Base-by-base conservation (phyloP, 768 basidiomycete species). In the Panus rudis region DNA sequence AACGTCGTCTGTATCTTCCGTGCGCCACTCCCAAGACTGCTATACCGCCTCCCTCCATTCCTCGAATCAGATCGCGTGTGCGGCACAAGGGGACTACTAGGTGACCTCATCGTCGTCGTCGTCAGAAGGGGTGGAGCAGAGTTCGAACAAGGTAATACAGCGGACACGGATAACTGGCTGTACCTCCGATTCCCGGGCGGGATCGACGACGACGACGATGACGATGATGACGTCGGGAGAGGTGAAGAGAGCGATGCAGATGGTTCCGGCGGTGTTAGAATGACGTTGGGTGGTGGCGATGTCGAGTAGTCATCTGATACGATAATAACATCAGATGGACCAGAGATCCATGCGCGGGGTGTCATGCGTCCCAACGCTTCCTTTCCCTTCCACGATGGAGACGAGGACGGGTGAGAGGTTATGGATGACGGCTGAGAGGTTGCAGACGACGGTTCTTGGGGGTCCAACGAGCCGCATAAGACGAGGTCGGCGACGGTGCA, bases 401-500 rank as follows among this genome's bases (percentile, higher is more conserved):
- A 22, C 10, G 16, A 33, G 28, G 32, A 35, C 16, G 11, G 32
- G 3, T 25, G 32, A 25, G 44, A 16, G 10, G 32, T 43, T n/a
- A 24, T 45, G 24, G 31, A 24, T n/a, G n/a, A n/a, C n/a, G n/a
- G n/a, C n/a, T n/a, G n/a, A n/a, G n/a, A n/a, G 21, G 20, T 5
- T 8, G 32, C n/a, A 10, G 25, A 19, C 16, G 40, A 5, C 10
- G 39, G 45, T 7, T 47, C 46, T 1, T 54, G 52, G 8, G 48
- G 48, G 41, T 69, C 66, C n/a, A 69, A 60, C 5, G 51, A 53
- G 8, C 64, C 65, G 34, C 57, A 57, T 3, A 69, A 52, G 2
- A 68, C 45, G 32, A 60, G 42, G 40, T 68, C 67, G 3, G 60
- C 56, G 20, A 68, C 50, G 3, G 60, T 58, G 60, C 60, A 65